Evolutionary conservation across 2,329 filamentous ascomycete species (phyloP), one percentile per base, ranked within the genome.

Genomic region (Dothideomycetidae sp.): DNA sequence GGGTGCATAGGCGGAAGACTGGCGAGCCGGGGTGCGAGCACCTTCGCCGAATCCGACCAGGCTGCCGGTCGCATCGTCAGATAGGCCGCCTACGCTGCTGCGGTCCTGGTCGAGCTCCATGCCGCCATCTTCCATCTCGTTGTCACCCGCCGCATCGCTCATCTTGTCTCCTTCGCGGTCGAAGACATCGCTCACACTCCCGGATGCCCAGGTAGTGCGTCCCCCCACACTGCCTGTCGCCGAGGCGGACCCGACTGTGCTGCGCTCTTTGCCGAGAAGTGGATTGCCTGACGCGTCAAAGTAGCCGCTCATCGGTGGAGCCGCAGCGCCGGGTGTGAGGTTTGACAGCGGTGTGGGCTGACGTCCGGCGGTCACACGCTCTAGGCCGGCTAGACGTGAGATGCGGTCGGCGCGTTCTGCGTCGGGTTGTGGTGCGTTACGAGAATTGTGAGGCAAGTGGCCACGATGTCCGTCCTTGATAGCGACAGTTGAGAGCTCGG

Each of bases 391-490:
- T 14, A 94, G 75, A 35, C 88, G 85, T 30, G 85, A 93, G 59
- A 96, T 94, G 52, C 88, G 85, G 60, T 94, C 86, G 45, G 84
- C 85, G 48, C 86, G 83, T 59, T 93, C 86, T 45, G 85, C 85
- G 23, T 56, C 56, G n/a, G 64, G 66, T 17, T 41, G 23, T 18
- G 37, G 40, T 4, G 40, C 36, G 59, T 47, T 70, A 63, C 70
- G 66, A 41, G 59, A 58, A 42, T 71, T 68, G 39, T 76, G 70
- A 17, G 75, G 73, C 17, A 78, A 69, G 53, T 85, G 75, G 45
- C 88, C 88, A 43, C 84, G 81, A 53, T 94, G 84, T 49, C 88
- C 88, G 55, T 96, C 88, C 61, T 94, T 93, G 68, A 93, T 93
- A 36, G 88, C 88, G 10, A 84, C 90, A 12, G 88, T 94, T 11